Evolutionary conservation across 1,284 basidiomycete species (phyloP), one percentile per base, ranked within the genome.

Genomic region (Puccinia polysora): DNA sequence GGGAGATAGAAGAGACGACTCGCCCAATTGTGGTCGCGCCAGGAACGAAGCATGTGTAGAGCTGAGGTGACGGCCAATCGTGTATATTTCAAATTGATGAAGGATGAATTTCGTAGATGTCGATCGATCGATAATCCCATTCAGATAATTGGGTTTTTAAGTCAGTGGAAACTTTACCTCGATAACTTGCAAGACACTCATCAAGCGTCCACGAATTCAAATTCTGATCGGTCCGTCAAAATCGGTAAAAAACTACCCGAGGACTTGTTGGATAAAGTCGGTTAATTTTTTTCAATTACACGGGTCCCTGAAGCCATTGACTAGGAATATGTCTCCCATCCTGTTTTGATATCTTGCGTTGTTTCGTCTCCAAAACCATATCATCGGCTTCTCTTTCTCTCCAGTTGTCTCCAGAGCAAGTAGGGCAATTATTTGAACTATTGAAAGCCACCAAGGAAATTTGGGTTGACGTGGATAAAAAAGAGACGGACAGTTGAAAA

Each of bases 381-480:
- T 63, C 7, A 34, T 4, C 36, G 25, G 8, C 14, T 45, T n/a
- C 47, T 2, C 47, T 4, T 43, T 62, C 23, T 43, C 43, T 1
- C 3, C 63, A 77, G 75, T 75, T 80, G 58, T 79, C 78, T 2
- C 77, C 79, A 43, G 78, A 80, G 73, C 79, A 80, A 76, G 76
- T 80, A n/a, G 77, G 78, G 43, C 79, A 80, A 74, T 75, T 80
- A 25, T 78, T 79, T 70, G 79, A 80, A 62, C 70, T 80, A 34
- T 28, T 71, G 18, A 71, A 71, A 45, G 69, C 69, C 28, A 71
- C 69, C 12, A 71, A 71, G 40, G 69, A 71, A 52, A 71, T 71
- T 32, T 71, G 69, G 69, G 38, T 71, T 1, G 60, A 71, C 23
- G 32, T 49, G 2, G 69, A 71, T 38, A 32, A 62, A 47, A 43